Evolutionary conservation across 352 stramenopile genomes (phyloP).

Genomic region (Phytopythium oedochilum): DNA sequence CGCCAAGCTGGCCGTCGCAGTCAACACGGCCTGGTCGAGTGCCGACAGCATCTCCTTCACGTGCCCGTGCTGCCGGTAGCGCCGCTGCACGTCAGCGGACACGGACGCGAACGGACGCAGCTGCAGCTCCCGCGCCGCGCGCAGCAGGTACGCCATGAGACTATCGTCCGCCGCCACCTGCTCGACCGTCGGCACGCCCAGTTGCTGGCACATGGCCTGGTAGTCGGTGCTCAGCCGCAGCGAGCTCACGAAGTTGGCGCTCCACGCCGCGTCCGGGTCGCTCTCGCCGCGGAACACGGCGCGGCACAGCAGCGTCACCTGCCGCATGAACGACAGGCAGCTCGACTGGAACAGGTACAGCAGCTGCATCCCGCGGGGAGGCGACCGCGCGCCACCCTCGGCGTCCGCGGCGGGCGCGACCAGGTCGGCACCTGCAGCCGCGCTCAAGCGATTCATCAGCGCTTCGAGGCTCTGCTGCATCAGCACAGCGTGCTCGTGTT

Average conservation of each 20-base stretch:
- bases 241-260: constrained; percentile 76
- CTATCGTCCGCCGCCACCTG: constrained; percentile 46
- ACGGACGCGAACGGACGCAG: constrained; percentile 38
- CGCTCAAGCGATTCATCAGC: constrained; percentile 48
- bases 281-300: constrained; percentile 75
- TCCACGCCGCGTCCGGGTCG: constrained; percentile 69
- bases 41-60: constrained; percentile 36
- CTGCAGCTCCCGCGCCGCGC: constrained; percentile 48
- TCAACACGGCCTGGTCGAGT: constrained; percentile 19
- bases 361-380: constrained; percentile 47
- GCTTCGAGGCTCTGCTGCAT: constrained; percentile 44
- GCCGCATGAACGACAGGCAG: constrained; percentile 65
- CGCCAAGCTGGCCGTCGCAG: neutral
- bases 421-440: constrained; percentile 33
- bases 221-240: constrained; percentile 73
- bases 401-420: constrained; percentile 4
- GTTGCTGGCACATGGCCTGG: constrained; percentile 68
- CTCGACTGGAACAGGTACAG: constrained; percentile 74
- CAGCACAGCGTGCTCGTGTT: constrained; percentile 12
- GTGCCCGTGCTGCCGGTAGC: constrained; percentile 54
- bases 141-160: constrained; percentile 50
- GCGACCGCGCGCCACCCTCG: neutral
- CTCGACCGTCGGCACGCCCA: constrained; percentile 54
- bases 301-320: constrained; percentile 71
- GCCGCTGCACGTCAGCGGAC: constrained; percentile 35